phyloP scores from a whole-genome alignment of 1,139 yeast genomes.

The Geotrichum fermentans region DNA sequence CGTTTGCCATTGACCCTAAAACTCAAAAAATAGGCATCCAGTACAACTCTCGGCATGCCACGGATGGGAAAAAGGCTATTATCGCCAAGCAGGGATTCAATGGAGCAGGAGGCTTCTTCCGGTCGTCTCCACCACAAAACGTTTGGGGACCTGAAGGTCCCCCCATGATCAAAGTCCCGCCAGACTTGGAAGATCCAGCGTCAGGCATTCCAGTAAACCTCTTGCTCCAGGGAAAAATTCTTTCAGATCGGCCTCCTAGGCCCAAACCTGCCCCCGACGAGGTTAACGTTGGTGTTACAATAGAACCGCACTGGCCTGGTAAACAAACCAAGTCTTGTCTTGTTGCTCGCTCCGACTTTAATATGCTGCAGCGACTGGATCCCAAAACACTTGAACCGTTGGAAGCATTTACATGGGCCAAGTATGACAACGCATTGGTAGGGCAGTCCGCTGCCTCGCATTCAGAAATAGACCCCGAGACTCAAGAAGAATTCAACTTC shows the following conservation, averaged over 20 bases:
- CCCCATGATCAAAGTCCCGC: background rate
- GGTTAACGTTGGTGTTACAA: constrained; percentile 22
- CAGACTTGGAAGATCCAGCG: background rate
- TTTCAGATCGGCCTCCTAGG: background rate
- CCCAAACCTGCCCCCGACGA: constrained; percentile 6
- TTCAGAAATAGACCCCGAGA: constrained; percentile 21
- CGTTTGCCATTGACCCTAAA: constrained; percentile 1
- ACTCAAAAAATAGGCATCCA: constrained; percentile 5
- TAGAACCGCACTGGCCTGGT: constrained; percentile 22
- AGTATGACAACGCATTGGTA: constrained; percentile 12
- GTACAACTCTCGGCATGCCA: constrained; percentile 22
- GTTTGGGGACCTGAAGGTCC: constrained; percentile 13
- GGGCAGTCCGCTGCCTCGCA: constrained; percentile 23
- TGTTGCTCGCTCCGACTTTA: constrained; percentile 22
- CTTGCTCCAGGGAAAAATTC: background rate
- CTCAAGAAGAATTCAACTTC: constrained; percentile 23
- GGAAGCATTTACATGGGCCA: constrained; percentile 19
- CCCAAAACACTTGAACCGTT: constrained; percentile 22
- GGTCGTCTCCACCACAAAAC: constrained; percentile 14
- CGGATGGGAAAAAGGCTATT: constrained; percentile 18
- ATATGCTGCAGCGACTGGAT: constrained; percentile 17
- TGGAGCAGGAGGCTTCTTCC: constrained; percentile 15
- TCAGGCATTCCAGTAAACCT: background rate
- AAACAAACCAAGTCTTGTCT: constrained; percentile 7
- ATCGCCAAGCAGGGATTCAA: constrained; percentile 16